These are phyloP conservation scores for Dryas alaskensis DNA, from an alignment of 306 rosid genomes.

Conservation along the genomic window DNA sequence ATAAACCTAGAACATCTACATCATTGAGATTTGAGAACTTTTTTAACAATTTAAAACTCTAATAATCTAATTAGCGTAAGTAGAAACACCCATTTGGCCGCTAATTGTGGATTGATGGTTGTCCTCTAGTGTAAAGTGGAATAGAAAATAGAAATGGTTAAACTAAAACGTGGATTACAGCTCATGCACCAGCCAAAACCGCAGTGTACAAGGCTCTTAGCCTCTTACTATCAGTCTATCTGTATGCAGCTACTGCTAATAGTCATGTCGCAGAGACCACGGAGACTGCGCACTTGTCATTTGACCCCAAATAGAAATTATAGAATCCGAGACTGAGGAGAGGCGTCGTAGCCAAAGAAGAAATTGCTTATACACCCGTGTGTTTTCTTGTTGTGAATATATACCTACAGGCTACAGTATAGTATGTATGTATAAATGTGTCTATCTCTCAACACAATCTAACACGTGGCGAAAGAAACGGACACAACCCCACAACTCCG, in stretches of 20 bases:
- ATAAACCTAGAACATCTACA: slow-evolving; percentile 16
- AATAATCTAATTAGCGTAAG: background rate
- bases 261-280: background rate
- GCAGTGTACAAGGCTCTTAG: background rate
- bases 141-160: slow-evolving; percentile 32
- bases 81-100: slow-evolving; percentile 35
- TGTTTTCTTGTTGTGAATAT: too few relatives aligned
- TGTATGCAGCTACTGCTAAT: background rate
- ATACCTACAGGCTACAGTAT: too few relatives aligned
- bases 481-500: too few relatives aligned
- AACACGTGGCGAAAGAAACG: too few relatives aligned
- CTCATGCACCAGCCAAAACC: slow-evolving; percentile 34
- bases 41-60: background rate
- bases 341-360: too few relatives aligned
- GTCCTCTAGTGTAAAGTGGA: slow-evolving; percentile 22
- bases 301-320: background rate
- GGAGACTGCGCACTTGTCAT: background rate
- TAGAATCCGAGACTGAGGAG: background rate
- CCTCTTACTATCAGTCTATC: too few relatives aligned
- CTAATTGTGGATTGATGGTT: slow-evolving; percentile 52
- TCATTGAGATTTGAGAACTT: slow-evolving; percentile 20
- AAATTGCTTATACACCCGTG: too few relatives aligned
- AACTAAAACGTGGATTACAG: slow-evolving; percentile 48
- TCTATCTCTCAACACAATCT: too few relatives aligned
- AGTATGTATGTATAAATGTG: too few relatives aligned